These are phyloP conservation scores for Limonium bicolor DNA, from an alignment of 148 eudicot species.

Conservation along the genomic window DNA sequence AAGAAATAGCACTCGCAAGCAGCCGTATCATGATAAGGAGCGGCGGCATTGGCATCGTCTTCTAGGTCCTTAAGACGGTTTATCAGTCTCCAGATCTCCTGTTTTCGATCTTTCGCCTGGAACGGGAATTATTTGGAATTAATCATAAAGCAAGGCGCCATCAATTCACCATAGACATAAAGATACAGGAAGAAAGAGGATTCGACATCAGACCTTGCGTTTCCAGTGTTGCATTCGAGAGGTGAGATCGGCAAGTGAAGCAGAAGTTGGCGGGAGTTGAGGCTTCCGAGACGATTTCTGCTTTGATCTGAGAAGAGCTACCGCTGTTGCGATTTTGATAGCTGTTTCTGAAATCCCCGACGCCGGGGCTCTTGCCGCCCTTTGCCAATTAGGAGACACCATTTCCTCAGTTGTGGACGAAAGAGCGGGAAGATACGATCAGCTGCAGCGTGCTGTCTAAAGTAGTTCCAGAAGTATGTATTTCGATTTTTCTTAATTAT, in stretches of 20 bases:
- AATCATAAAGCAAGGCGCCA: background rate
- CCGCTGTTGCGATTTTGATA: constrained; percentile 47
- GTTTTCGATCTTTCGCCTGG: constrained; percentile 78
- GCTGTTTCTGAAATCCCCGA: constrained; percentile 11
- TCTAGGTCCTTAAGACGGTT: constrained; percentile 57
- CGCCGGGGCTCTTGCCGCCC: background rate
- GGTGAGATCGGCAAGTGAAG: constrained; percentile 9
- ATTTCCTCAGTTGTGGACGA: no score
- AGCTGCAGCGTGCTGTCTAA: no score
- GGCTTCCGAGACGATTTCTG: constrained; percentile 15
- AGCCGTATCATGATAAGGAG: constrained; percentile 39
- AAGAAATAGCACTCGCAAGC: constrained; percentile 84
- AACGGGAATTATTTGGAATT: background rate
- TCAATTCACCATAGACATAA: background rate
- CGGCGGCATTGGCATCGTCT: constrained; percentile 52
- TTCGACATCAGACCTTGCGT: constrained; percentile 32
- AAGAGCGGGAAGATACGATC: no score
- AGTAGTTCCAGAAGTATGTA: no score
- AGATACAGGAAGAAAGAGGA: constrained; percentile 1
- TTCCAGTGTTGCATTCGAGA: constrained; percentile 53
- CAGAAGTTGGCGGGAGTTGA: constrained; percentile 8
- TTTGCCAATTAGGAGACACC: no score
- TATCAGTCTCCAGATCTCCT: constrained; percentile 47
- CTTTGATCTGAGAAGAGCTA: constrained; percentile 57
- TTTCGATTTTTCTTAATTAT: no score